phyloP scores from a whole-genome alignment of 495 filamentous ascomycete genomes.

The Apiosordaria backusii region DNA sequence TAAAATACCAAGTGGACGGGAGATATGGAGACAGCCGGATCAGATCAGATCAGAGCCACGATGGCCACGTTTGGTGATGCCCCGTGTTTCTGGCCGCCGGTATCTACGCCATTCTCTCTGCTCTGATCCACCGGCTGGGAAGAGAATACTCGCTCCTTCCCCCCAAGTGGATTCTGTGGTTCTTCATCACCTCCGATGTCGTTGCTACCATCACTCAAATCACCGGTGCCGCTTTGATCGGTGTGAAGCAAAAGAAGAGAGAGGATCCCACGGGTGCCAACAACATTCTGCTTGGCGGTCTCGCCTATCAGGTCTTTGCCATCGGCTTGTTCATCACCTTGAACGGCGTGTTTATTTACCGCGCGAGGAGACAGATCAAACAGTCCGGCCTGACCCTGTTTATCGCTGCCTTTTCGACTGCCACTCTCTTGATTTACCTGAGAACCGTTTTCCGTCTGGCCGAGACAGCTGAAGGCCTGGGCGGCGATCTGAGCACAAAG shows the following conservation, averaged over 20 bases:
- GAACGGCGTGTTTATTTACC: slow-evolving; percentile 30
- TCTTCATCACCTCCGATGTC: slow-evolving; percentile 49
- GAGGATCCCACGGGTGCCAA: slow-evolving; percentile 46
- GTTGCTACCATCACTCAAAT: slow-evolving; percentile 52
- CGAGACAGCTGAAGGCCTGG: slow-evolving; percentile 51
- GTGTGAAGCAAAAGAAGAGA: slow-evolving; percentile 37
- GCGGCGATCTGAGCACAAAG: slow-evolving; percentile 40
- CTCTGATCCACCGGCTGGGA: slow-evolving; percentile 40
- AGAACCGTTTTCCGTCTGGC: slow-evolving; percentile 53
- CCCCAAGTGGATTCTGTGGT: slow-evolving; percentile 41
- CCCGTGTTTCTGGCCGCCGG: slow-evolving; percentile 54
- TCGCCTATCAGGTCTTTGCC: slow-evolving; percentile 48
- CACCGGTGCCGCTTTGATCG: slow-evolving; percentile 48
- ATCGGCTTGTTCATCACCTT: slow-evolving; percentile 49
- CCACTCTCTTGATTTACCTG: slow-evolving; percentile 50
- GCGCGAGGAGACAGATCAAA: slow-evolving; percentile 17
- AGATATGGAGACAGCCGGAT: too few relatives aligned
- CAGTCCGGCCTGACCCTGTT: slow-evolving; percentile 25
- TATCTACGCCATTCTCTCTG: slow-evolving; percentile 49
- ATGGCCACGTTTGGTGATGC: too few relatives aligned
- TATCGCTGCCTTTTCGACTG: slow-evolving; percentile 36
- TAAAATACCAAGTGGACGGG: too few relatives aligned
- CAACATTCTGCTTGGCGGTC: slow-evolving; percentile 49
- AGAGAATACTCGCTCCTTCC: slow-evolving; percentile 34
- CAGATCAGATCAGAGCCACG: too few relatives aligned